Evolutionary conservation across 768 basidiomycete species (phyloP).

Genomic region (Panaeolus cyanescens): DNA sequence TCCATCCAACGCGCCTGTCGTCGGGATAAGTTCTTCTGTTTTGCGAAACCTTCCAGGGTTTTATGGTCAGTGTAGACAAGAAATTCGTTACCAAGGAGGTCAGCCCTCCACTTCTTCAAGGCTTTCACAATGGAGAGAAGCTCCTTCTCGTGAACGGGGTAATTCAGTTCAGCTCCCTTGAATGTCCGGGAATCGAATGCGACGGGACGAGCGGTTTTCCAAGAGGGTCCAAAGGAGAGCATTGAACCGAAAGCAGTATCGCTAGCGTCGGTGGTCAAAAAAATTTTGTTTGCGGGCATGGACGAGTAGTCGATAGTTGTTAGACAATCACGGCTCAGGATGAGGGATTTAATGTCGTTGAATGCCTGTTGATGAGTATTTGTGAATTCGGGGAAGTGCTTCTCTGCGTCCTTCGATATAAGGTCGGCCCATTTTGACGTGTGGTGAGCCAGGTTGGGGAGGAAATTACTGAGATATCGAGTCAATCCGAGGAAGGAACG

Average conservation of each 20-base stretch:
- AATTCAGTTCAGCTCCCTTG: constrained; percentile 18
- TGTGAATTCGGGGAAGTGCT: constrained; percentile 22
- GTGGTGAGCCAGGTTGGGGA: constrained; percentile 15
- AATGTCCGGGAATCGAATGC: constrained; percentile 27
- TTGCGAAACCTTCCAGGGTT: not conserved
- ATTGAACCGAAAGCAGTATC: constrained; percentile 24
- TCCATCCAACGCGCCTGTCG: constrained; percentile 7
- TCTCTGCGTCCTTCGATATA: constrained; percentile 23
- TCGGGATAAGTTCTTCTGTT: not conserved
- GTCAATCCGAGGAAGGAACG: constrained; percentile 29
- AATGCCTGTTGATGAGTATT: constrained; percentile 17
- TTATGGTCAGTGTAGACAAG: constrained; percentile 5
- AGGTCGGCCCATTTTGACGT: no score
- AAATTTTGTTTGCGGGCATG: not conserved
- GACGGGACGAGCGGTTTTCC: constrained; percentile 32
- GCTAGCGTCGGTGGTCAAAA: constrained; percentile 5
- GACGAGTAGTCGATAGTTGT: no score
- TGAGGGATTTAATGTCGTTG: constrained; percentile 14
- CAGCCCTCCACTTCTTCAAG: not conserved
- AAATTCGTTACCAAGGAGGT: no score
- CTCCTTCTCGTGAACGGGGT: constrained; percentile 5
- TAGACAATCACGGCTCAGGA: no score
- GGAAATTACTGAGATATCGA: constrained; percentile 28
- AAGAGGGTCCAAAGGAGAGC: constrained; percentile 28
- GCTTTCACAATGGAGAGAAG: not conserved